Conservation (phyloP, 1,139 yeast genomes). For the Lodderomyces orthopsilosis region DNA sequence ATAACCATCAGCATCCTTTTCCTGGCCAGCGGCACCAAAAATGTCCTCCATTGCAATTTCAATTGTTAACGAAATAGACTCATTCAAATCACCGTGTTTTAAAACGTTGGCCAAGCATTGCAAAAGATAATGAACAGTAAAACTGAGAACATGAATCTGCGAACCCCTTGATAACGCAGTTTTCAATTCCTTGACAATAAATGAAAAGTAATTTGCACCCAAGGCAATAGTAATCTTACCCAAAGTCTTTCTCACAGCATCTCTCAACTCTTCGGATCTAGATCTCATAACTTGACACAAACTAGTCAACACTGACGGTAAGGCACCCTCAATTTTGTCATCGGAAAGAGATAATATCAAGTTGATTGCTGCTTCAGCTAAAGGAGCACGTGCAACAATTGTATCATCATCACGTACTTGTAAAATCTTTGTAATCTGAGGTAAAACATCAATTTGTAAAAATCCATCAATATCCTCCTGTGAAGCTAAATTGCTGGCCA, state of each 20-base stretch:
- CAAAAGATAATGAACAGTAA: conserved; percentile 73
- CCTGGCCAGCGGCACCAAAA: conserved; percentile 91
- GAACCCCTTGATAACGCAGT: conserved; percentile 85
- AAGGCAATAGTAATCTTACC: conserved; percentile 61
- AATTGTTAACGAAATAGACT: conserved; percentile 57
- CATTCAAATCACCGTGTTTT: conserved; percentile 73
- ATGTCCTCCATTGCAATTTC: conserved; percentile 86
- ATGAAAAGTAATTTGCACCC: conserved; percentile 73
- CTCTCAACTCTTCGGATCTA: conserved; percentile 85
- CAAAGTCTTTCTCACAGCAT: conserved; percentile 75
- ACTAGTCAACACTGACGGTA: conserved; percentile 82
- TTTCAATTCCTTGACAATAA: conserved; percentile 73
- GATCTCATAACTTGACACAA: conserved; percentile 87
- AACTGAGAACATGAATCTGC: conserved; percentile 90
- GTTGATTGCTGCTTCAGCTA: conserved; percentile 80
- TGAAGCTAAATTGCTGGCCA: conserved; percentile 29
- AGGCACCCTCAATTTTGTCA: conserved; percentile 51
- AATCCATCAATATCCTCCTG: conserved; percentile 50
- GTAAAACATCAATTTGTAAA: conserved; percentile 58
- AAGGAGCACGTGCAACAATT: conserved; percentile 67
- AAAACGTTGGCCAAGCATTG: conserved; percentile 46
- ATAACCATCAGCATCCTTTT: conserved; percentile 93
- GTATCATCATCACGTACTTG: conserved; percentile 74
- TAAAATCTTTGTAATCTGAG: conserved; percentile 59
- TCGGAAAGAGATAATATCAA: conserved; percentile 63